These are phyloP conservation scores for Dioscorea cayenensis DNA, from an alignment of 116 monocot genomes.

Conservation along the genomic window DNA sequence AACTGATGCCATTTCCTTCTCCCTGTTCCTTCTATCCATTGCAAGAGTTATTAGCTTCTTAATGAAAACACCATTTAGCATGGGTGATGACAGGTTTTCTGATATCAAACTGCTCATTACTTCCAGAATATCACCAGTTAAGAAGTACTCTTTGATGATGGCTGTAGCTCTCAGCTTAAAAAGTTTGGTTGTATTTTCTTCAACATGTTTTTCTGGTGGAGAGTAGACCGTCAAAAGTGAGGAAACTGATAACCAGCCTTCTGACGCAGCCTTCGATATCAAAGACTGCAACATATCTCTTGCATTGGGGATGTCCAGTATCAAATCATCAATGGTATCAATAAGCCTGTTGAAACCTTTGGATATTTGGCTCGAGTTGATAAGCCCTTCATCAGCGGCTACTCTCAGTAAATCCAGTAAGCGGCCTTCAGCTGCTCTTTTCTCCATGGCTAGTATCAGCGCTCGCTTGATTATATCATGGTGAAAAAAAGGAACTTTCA, in stretches of 20 bases:
- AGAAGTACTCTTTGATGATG: conserved; percentile 69
- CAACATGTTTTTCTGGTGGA: conserved; percentile 12
- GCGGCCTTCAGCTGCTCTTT: conserved; percentile 11
- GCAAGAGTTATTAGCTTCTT: conserved; percentile 66
- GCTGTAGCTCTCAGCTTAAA: conserved; percentile 37
- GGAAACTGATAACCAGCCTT: conserved; percentile 71
- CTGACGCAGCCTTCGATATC: conserved; percentile 56
- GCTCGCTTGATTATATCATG: conserved; percentile 70
- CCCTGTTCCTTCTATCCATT: conserved; percentile 73
- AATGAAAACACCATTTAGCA: conserved; percentile 46
- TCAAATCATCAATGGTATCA: conserved; percentile 53
- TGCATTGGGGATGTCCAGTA: conserved; percentile 59
- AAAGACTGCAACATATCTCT: conserved; percentile 32
- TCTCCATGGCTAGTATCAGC: conserved; percentile 65
- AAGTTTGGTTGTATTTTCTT: conserved; percentile 12
- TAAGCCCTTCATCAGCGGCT: conserved; percentile 44
- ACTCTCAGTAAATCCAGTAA: conserved; percentile 45
- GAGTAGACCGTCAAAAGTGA: conserved; percentile 28
- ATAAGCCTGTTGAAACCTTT: conserved; percentile 67
- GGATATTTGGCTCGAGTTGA: conserved; percentile 58
- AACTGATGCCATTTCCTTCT: conserved; percentile 79
- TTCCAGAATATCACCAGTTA: conserved; percentile 59
- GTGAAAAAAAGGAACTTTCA: conserved; percentile 69
- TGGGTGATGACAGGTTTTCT: conserved; percentile 22
- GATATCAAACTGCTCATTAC: conserved; percentile 34